Evolutionary conservation across 2,329 filamentous ascomycete genomes (phyloP).

Genomic region (Knoxdaviesia capensis): DNA sequence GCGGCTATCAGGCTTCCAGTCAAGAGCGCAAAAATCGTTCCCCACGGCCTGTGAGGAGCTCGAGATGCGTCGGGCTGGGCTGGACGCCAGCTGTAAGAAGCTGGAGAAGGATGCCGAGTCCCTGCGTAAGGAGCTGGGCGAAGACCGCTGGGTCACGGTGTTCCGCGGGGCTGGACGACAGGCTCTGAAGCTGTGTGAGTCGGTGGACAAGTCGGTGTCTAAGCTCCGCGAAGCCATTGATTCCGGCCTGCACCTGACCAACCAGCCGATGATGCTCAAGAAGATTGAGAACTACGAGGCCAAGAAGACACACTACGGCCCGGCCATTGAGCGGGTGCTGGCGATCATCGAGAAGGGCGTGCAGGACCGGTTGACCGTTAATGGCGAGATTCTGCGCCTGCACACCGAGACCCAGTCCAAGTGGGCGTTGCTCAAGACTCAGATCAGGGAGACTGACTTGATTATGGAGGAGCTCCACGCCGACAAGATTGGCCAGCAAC

Average conservation of each 20-base stretch:
- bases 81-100: slow-evolving; percentile 76
- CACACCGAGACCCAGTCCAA: slow-evolving; percentile 71
- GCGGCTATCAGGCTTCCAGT: slow-evolving; percentile 72
- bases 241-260: slow-evolving; percentile 50
- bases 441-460: slow-evolving; percentile 59
- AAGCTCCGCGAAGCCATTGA: slow-evolving; percentile 72
- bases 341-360: slow-evolving; percentile 93
- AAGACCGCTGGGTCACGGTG: slow-evolving; percentile 90
- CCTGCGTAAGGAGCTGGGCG: slow-evolving; percentile 71
- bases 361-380: slow-evolving; percentile 84
- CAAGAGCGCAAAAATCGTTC: slow-evolving; percentile 57
- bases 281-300: slow-evolving; percentile 87
- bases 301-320: slow-evolving; percentile 85
- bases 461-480: slow-evolving; percentile 52
- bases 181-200: slow-evolving; percentile 92
- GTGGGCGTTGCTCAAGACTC: slow-evolving; percentile 56
- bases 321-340: slow-evolving; percentile 78
- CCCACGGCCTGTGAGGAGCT: slow-evolving; percentile 84
- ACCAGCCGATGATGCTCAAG: slow-evolving; percentile 49
- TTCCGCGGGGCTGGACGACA: slow-evolving; percentile 85
- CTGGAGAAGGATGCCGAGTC: slow-evolving; percentile 82
- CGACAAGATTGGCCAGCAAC: slow-evolving; percentile 46
- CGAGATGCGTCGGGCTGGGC: slow-evolving; percentile 47
- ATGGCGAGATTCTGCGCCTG: slow-evolving; percentile 79
- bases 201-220: slow-evolving; percentile 66